These are phyloP conservation scores for Pseudocercospora crystallina DNA, from an alignment of 2,329 filamentous ascomycete genomes.

Conservation along the genomic window DNA sequence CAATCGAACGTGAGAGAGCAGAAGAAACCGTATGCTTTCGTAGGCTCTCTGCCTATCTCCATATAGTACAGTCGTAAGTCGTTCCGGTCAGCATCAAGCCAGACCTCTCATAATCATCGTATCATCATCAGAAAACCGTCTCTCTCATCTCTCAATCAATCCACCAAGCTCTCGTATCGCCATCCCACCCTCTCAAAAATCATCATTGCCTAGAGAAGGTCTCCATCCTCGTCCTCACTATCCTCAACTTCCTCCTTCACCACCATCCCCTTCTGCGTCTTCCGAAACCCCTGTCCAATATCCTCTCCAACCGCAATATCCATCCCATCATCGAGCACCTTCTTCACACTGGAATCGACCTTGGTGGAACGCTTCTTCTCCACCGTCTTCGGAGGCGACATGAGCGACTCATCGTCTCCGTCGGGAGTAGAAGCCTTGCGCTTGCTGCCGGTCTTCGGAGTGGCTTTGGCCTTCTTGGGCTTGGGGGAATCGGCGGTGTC, in stretches of 20 bases:
- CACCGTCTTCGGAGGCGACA: not conserved
- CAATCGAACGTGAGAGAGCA: too few relatives aligned
- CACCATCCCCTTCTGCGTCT: not conserved
- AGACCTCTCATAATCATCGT: too few relatives aligned
- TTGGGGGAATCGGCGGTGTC: not conserved
- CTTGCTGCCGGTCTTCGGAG: not conserved
- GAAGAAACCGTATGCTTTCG: too few relatives aligned
- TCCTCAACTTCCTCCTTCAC: not conserved
- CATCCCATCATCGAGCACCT: constrained; percentile 14
- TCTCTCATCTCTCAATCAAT: not conserved
- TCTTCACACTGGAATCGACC: constrained; percentile 9
- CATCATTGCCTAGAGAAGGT: not conserved
- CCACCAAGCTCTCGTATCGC: not conserved
- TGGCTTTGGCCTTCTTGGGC: not conserved
- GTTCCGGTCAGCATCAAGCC: too few relatives aligned
- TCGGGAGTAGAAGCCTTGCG: not conserved
- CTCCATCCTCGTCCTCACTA: constrained; percentile 2
- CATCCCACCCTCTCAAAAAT: not conserved
- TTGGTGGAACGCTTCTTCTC: constrained; percentile 8
- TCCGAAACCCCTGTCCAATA: constrained; percentile 22
- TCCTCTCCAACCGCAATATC: constrained; percentile 30
- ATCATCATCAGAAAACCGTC: too few relatives aligned
- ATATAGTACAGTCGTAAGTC: too few relatives aligned
- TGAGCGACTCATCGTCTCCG: constrained; percentile 3
- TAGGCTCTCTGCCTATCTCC: too few relatives aligned